Percentiles rank a stretch among this genome's conserved stretches.
Conservation (phyloP, 169 alveolate species). For the Plasmodium relictum region DNA sequence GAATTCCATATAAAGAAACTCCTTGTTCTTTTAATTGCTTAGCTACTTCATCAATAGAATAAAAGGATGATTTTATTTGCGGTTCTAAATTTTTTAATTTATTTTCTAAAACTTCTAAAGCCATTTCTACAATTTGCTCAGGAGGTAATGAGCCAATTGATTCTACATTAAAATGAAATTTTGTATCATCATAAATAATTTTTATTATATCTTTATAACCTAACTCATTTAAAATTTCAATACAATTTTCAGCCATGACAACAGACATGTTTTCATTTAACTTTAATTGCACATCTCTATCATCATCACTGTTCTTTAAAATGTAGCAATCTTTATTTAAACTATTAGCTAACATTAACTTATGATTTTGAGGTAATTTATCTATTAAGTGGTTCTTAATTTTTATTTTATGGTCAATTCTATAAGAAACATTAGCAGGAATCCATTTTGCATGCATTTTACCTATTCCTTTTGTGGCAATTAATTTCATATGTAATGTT, state of each 20-base stretch:
- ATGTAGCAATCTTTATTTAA: slow-evolving; percentile 65
- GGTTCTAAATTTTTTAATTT: slow-evolving; percentile 81
- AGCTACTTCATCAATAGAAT: slow-evolving; percentile 72
- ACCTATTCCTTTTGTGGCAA: slow-evolving; percentile 97
- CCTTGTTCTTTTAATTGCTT: slow-evolving; percentile 75
- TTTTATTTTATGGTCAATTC: slow-evolving; percentile 85
- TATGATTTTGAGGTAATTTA: slow-evolving; percentile 73
- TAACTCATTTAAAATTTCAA: slow-evolving; percentile 80
- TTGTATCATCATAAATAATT: slow-evolving; percentile 84
- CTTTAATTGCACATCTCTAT: slow-evolving; percentile 30
- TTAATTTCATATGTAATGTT: slow-evolving; percentile 92
- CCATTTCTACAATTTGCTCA: slow-evolving; percentile 93
- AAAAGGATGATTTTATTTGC: slow-evolving; percentile 69
- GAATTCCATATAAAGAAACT: slow-evolving; percentile 71
- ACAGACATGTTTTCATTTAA: slow-evolving; percentile 73
- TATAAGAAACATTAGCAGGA: slow-evolving; percentile 94
- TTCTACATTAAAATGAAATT: slow-evolving; percentile 86
- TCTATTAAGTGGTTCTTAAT: slow-evolving; percentile 85
- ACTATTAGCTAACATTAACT: slow-evolving; percentile 55
- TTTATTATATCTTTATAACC: slow-evolving; percentile 83
- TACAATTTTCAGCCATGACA: slow-evolving; percentile 82
- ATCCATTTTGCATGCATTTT: slow-evolving; percentile 98
- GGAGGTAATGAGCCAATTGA: slow-evolving; percentile 96
- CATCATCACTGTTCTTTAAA: slow-evolving; percentile 61
- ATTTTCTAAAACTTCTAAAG: slow-evolving; percentile 88